Evolutionary conservation across 257 asterid genomes (phyloP).

Genomic region (Eucommia ulmoides): DNA sequence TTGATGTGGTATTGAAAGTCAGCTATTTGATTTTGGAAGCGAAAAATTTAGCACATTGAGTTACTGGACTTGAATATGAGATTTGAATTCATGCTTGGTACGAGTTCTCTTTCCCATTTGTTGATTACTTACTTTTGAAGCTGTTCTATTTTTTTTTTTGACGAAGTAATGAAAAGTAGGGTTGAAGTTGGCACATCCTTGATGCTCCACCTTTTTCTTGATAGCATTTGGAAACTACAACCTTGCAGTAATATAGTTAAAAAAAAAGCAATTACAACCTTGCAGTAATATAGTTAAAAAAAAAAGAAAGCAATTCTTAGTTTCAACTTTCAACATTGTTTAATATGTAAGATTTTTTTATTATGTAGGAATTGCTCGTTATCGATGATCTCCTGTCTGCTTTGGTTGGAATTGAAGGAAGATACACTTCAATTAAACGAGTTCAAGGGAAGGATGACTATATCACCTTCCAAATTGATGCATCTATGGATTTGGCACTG

Average conservation of each 20-base stretch:
- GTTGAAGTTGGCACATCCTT: no score
- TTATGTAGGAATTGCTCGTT: constrained; percentile 74
- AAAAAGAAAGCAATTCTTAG: not conserved
- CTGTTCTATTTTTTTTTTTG: no score
- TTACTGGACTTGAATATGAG: no score
- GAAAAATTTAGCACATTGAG: no score
- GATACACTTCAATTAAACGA: constrained; percentile 58
- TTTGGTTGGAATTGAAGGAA: constrained; percentile 86
- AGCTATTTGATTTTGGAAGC: no score
- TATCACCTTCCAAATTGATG: constrained; percentile 56
- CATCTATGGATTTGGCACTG: constrained; percentile 93
- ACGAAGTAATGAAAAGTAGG: no score
- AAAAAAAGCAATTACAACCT: not conserved
- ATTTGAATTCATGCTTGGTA: no score
- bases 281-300: not conserved
- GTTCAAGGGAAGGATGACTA: constrained; percentile 47
- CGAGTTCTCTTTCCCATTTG: no score
- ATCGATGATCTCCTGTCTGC: constrained; percentile 77
- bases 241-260: not conserved
- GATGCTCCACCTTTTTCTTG: not conserved
- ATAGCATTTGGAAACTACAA: not conserved
- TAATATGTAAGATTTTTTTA: not conserved
- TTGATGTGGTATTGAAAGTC: no score
- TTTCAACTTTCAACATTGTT: not conserved
- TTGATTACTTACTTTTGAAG: no score